These are phyloP conservation scores for Acanthamoeba sp. DNA, from an alignment of 208 protist genomes.

Conservation along the genomic window DNA sequence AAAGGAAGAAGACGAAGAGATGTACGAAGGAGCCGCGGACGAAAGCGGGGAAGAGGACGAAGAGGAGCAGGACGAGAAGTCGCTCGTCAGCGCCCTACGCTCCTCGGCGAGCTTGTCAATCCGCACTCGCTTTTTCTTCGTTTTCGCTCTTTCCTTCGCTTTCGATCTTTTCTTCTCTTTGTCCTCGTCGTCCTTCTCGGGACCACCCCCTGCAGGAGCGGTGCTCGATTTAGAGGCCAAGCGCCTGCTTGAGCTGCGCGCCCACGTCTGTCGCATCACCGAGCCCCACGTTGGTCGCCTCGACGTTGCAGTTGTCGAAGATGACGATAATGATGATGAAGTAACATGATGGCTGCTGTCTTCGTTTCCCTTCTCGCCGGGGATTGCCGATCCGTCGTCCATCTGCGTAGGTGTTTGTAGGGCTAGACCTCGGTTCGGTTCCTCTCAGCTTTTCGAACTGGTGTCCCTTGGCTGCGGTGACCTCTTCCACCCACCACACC, in stretches of 20 bases:
- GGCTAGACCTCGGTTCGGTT: no score
- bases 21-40: neutral
- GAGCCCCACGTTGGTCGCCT: neutral
- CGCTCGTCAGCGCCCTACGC: neutral
- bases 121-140: neutral
- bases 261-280: neutral
- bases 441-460: no score
- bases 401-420: no score
- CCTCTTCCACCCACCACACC: no score
- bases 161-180: conserved; percentile 15
- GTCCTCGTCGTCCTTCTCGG: neutral
- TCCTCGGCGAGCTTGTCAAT: neutral
- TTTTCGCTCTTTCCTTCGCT: conserved; percentile 53
- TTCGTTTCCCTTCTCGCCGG: no score
- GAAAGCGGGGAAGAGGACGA: neutral
- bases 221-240: neutral
- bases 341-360: neutral
- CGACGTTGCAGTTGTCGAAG: neutral
- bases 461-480: no score
- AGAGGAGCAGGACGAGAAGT: neutral
- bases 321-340: neutral
- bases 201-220: neutral
- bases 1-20: neutral
- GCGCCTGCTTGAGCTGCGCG: neutral
- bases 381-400: neutral